Evolutionary conservation across 2,329 filamentous ascomycete genomes (phyloP).

Genomic region (Trichoderma sp.): DNA sequence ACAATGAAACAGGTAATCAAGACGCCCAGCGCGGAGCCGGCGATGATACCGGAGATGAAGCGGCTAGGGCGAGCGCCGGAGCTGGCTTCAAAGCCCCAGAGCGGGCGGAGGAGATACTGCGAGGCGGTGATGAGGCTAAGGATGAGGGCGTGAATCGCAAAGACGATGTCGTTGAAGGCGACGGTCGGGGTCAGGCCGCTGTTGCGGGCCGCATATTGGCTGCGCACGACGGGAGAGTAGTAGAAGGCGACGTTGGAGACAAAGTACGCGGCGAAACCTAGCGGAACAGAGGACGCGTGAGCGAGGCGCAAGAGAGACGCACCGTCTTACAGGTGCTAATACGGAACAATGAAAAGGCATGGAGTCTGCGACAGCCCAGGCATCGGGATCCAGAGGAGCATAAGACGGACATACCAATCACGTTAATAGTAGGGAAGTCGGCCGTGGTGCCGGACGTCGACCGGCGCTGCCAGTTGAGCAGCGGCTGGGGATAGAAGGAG

Average conservation of each 20-base stretch:
- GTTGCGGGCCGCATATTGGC: conserved; percentile 82
- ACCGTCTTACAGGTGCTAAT: not conserved
- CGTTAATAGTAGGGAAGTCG: conserved; percentile 81
- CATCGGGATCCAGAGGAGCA: not conserved
- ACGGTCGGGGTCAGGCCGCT: conserved; percentile 77
- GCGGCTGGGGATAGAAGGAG: conserved; percentile 89
- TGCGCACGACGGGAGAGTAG: conserved; percentile 74
- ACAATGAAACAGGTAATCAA: conserved; percentile 52
- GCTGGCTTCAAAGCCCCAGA: conserved; percentile 76
- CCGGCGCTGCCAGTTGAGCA: conserved; percentile 74
- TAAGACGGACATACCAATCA: conserved; percentile 49
- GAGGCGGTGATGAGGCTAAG: conserved; percentile 72
- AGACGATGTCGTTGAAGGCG: conserved; percentile 84
- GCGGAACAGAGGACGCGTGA: not conserved
- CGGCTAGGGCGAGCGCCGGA: conserved; percentile 57
- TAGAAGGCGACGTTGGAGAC: conserved; percentile 75
- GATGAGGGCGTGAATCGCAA: conserved; percentile 78
- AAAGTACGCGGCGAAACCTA: conserved; percentile 74
- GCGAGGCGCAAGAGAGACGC: not conserved
- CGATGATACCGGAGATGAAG: conserved; percentile 67
- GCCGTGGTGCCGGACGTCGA: conserved; percentile 83
- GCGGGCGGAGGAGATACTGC: conserved; percentile 68
- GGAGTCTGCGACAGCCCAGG: not conserved
- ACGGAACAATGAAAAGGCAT: not conserved
- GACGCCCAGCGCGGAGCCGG: conserved; percentile 66